Base-by-base conservation (phyloP, 352 stramenopile species). In the Blastocystis hominis region DNA sequence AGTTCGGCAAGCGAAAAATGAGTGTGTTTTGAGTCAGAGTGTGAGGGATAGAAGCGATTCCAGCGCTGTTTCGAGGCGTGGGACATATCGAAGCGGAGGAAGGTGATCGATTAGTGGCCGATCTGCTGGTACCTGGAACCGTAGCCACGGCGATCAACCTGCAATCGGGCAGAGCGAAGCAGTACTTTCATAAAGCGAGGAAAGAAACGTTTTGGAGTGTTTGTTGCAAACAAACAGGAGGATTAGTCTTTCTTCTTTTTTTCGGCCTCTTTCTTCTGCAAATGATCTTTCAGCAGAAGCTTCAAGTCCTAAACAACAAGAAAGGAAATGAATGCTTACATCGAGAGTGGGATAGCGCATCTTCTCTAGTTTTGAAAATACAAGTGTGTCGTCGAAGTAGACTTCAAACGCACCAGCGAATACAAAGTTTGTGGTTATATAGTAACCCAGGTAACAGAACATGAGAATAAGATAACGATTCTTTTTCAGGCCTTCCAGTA, bases 121-220 rank as follows among this genome's bases (percentile, higher is more conserved):
- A 42, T 15, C 7, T 62, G 20, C 2, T 62, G 3, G 53, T 80
- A 5, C 24, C 44, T 17, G 24, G 38, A 13, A 61, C 70, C 0
- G 46, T 42, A 24, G 70, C 70, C 20, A 64, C 50, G 3, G 3
- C 46, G n/a, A 62, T 80, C 40, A 61, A 64, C 20, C 44, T 47
- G 20, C 42, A 80, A 2, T 64, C 44, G 15, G 50, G 2, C 13
- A 80, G 63, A 24, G 50, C 46, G 13, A 80, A 80, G 70, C 46
- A 80, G 20, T 80, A 80, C 53, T 80, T 80, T 24, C 70, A 80
- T 46, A 80, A 80, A n/a, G 5, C 70, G 6, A 46, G 53, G 20
- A 80, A 80, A 62, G 1, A 15, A n/a, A 40, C 13, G 38, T 34
- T n/a, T 72, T 44, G 30, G 24, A 47, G 30, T 72, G 62, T 72